Percentiles rank a stretch among this genome's conserved stretches.
Conservation (phyloP, 306 rosid species). For the Dalbergia cochinchinensis region DNA sequence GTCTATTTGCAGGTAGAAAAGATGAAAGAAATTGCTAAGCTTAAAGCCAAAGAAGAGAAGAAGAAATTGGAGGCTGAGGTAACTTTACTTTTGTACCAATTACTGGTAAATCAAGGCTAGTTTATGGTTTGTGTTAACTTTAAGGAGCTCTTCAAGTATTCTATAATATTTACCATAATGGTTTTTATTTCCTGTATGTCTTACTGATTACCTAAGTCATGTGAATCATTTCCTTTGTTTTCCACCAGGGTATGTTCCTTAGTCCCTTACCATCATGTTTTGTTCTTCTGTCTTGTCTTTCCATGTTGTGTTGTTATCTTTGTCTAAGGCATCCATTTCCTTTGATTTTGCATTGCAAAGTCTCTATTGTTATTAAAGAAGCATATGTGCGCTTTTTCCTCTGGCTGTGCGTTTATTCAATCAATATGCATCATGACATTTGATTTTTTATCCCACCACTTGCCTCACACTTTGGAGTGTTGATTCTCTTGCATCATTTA, state of each 20-base stretch:
- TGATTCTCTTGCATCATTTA: slow-evolving; percentile 22
- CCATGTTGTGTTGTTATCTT: slow-evolving; percentile 8
- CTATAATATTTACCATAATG: slow-evolving; percentile 11
- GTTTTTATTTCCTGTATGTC: not conserved
- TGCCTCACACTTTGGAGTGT: slow-evolving; percentile 6
- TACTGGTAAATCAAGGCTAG: slow-evolving; percentile 29
- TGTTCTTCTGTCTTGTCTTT: slow-evolving; percentile 21
- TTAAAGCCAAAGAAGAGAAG: slow-evolving; percentile 89
- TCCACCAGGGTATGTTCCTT: not conserved
- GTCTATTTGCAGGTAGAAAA: slow-evolving; percentile 73
- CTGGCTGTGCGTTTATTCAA: not conserved
- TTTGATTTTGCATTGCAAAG: not conserved
- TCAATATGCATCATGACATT: not conserved
- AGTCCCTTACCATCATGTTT: slow-evolving; percentile 23
- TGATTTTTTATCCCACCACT: slow-evolving; percentile 12
- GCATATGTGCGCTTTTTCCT: slow-evolving; percentile 18
- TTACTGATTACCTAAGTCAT: slow-evolving; percentile 18
- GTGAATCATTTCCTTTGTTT: not conserved
- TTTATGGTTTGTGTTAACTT: slow-evolving; percentile 23
- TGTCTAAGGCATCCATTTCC: not conserved
- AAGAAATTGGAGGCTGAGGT: slow-evolving; percentile 86
- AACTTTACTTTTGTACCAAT: slow-evolving; percentile 38
- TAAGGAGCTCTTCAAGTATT: slow-evolving; percentile 36
- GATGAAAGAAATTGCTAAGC: slow-evolving; percentile 86
- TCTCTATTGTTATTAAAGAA: not conserved